Base-by-base conservation (phyloP, 768 basidiomycete genomes). In the Chlorophyllum brunneum region DNA sequence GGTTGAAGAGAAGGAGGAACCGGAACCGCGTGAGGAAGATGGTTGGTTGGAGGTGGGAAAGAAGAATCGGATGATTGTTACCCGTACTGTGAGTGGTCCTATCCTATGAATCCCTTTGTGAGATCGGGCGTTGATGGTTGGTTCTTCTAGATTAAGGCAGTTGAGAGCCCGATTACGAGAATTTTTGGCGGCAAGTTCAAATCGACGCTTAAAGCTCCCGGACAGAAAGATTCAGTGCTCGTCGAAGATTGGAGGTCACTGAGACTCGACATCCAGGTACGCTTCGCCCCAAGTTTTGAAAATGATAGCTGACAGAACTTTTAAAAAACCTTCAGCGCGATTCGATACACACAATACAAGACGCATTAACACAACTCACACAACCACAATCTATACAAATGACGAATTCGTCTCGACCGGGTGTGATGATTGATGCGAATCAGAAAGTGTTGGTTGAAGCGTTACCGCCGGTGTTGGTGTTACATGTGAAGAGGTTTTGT, bases 131-230 rank as follows among this genome's bases (percentile, higher is more conserved):
- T 24, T 18, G n/a, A 33, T 18, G 41, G 7, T 40, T 37, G 15
- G n/a, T n/a, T 30, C 22, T 38, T 7, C 20, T 56, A 92, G 89
- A 83, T 82, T 40, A 92, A 88, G 67, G 78, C 81, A 0, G 77
- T 79, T 2, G 93, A 97, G 58, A 90, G 91, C 2, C 88, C 94
- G 0, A 88, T 99, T 47, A 90, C 92, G 0, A 76, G 87, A 22
- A 89, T 99, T 54, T 99, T 99, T 60, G 92, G 94, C 24, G 94
- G 95, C 29, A 92, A 90, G 63, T 87, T 94, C 69, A 82, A 93
- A 16, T 89, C 90, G 20, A 86, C 90, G 1, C 72, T 98, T 2
- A 80, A 82, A 34, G 85, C 85, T 5, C 91, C 92, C 1, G 82
- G 86, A 11, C 84, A 90, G 60, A 85, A 85, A 58, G 95, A 98